These are phyloP conservation scores for Anastatica hierochuntica DNA, from an alignment of 345 rosid species.

Conservation along the genomic window DNA sequence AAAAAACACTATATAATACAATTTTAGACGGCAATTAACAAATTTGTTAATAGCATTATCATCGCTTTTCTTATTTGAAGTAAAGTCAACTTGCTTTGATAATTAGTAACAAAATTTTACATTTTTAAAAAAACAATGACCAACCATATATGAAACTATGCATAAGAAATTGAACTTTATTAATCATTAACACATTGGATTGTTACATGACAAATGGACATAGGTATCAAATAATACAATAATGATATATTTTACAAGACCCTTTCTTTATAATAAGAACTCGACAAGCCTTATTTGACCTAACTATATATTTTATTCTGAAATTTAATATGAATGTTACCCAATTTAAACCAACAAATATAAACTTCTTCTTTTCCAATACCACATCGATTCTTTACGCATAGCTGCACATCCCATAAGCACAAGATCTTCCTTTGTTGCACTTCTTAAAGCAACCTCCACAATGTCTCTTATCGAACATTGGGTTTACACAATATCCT, in stretches of 20 bases:
- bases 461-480: slow-evolving; percentile 39
- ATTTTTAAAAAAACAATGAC: too few species aligned
- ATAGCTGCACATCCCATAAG: slow-evolving; percentile 52
- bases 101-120: too few species aligned
- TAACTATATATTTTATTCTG: background rate
- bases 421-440: slow-evolving; percentile 38
- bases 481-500: slow-evolving; percentile 50
- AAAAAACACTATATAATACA: background rate
- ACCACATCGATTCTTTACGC: slow-evolving; percentile 16
- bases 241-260: too few species aligned
- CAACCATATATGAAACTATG: background rate
- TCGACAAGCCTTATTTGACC: too few species aligned
- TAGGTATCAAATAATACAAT: slow-evolving; percentile 10
- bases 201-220: slow-evolving; percentile 9
- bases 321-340: background rate
- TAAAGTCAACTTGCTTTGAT: slow-evolving; percentile 18
- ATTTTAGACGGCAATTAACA: slow-evolving; percentile 12
- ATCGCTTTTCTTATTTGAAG: background rate
- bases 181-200: background rate
- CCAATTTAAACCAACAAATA: slow-evolving; percentile 18
- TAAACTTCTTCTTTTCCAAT: background rate
- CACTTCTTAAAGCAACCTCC: slow-evolving; percentile 57
- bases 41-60: slow-evolving; percentile 7
- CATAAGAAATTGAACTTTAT: slow-evolving; percentile 2
- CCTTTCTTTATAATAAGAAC: background rate